Evolutionary conservation across 805 yeast genomes (phyloP), one percentile per base, ranked within the genome.

Genomic region (Ogataea salicorniae): DNA sequence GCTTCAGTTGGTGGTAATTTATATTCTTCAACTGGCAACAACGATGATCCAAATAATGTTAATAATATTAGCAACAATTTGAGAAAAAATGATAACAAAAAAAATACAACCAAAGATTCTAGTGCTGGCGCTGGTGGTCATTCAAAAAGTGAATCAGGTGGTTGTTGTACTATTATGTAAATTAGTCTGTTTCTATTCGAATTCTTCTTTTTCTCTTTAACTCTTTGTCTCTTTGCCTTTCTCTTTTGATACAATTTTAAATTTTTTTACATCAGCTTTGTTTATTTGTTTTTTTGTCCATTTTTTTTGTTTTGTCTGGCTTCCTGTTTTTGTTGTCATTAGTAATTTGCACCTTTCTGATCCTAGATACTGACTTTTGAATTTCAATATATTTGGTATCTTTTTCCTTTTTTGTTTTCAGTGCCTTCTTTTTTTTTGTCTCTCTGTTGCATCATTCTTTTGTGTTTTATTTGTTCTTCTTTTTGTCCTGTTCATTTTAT

Each of bases 111-210:
- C 16, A 48, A 41, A 15, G 37, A 37, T 34, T 22, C 53, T 14
- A 15, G 39, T 18, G 18, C 22, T 20, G 37, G 39, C 17, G 40
- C 51, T 43, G 54, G 50, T 48, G 53, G 51, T 42, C 15, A 26
- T 26, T 29, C 51, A 37, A 31, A 46, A 20, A 58, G 56, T 39
- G 56, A 58, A 23, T 51, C 58, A 38, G 64, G 69, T 44, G 70
- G 70, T 13, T 67, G 71, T 48, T 66, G 70, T 59, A 50, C 52
- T 33, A 59, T 67, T 36, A 56, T 66, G 62, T 66, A 50, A 59
- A 6, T 15, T 42, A 15, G 16, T 13, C 4, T 15, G 15, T 26
- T 15, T 18, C n/a, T 34, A 41, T 13, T 33, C 8, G 8, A 6
- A 17, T 6, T 6, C 5, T 18, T 8, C 14, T 33, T 33, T 34